Conservation (phyloP, 129 eudicot genomes). For the Heracleum sosnowskyi region DNA sequence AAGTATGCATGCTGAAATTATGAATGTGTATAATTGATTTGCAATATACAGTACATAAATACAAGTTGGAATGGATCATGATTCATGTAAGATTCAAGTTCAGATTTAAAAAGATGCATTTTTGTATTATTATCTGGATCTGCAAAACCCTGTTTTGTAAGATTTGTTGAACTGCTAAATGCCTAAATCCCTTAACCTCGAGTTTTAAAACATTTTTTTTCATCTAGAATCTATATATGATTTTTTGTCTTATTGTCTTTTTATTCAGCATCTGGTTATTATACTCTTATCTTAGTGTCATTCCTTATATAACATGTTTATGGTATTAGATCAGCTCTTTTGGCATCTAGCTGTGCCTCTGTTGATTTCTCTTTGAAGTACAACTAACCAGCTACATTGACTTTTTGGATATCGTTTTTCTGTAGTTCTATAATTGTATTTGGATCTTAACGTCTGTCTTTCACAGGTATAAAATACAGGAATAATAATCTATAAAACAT, state of each 20-base stretch:
- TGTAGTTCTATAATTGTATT: neutral
- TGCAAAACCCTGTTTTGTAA: neutral
- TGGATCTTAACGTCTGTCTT: neutral
- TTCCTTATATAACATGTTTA: neutral
- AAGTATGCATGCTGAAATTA: neutral
- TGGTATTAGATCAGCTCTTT: neutral
- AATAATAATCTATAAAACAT: slow-evolving; percentile 14
- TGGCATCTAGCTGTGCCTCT: neutral
- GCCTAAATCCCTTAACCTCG: neutral
- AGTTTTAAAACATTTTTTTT: neutral
- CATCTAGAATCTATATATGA: neutral
- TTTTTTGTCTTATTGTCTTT: neutral
- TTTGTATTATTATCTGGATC: neutral
- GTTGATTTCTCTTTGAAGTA: neutral
- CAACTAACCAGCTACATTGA: neutral
- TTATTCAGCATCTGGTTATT: neutral
- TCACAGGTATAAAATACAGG: slow-evolving; percentile 2
- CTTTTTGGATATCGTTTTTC: neutral
- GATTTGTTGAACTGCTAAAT: neutral
- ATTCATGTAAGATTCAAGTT: neutral
- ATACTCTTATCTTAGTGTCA: neutral
- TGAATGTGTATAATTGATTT: neutral
- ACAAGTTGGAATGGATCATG: neutral
- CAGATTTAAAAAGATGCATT: neutral
- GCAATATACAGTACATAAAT: neutral